Percentiles rank a stretch among this genome's conserved stretches.
Evolutionary conservation across 345 rosid genomes (phyloP).

Genomic region (Eucalyptus pauciflora): DNA sequence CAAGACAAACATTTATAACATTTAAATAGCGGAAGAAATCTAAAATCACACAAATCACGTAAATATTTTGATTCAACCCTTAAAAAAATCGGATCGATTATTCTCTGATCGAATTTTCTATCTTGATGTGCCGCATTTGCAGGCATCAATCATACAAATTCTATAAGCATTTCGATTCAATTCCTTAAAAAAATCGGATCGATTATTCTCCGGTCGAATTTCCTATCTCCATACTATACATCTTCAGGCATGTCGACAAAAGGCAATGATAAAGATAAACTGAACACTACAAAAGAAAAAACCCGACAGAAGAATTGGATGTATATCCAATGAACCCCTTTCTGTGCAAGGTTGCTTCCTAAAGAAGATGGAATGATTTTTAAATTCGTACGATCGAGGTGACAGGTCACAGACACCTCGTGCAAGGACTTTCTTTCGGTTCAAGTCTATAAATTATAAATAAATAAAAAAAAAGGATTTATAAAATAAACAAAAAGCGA

Average conservation of each 20-base stretch:
- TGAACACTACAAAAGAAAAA: background rate
- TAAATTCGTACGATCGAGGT: background rate
- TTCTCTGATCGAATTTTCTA: background rate
- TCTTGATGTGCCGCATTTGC: fast-evolving
- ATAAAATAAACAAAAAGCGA: background rate
- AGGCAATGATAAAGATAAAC: background rate
- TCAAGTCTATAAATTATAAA: background rate
- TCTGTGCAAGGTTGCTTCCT: background rate
- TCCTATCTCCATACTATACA: background rate
- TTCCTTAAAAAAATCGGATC: background rate
- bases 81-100: fast-evolving
- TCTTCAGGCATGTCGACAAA: background rate
- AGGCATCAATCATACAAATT: background rate
- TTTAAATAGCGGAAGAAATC: background rate
- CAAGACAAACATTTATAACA: background rate
- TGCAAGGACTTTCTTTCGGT: background rate
- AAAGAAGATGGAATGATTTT: background rate
- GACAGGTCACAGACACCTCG: background rate
- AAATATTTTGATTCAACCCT: background rate
- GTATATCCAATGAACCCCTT: background rate
- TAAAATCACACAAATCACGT: fast-evolving
- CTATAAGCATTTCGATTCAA: background rate
- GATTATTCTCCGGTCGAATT: background rate
- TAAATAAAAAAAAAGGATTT: background rate
- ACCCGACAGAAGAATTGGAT: background rate